These are phyloP conservation scores for Boehmeria nivea DNA, from an alignment of 306 rosid genomes.

Conservation along the genomic window DNA sequence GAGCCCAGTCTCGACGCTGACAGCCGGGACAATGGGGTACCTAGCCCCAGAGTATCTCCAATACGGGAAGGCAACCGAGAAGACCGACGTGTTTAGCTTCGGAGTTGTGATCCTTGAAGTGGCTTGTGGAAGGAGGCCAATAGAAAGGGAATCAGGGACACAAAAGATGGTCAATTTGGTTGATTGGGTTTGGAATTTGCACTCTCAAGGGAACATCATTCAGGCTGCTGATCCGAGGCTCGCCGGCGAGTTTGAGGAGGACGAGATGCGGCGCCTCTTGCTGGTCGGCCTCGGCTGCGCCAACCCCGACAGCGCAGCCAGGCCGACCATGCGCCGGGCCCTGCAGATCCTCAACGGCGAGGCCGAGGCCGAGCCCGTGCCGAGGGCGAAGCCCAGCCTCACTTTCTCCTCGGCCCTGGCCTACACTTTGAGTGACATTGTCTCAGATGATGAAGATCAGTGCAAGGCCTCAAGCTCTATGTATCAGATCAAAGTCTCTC, in stretches of 20 bases:
- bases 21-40: constrained; percentile 82
- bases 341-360: constrained; percentile 41
- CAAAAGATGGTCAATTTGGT: constrained; percentile 47
- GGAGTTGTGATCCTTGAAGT: constrained; percentile 62
- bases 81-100: constrained; percentile 67
- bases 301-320: constrained; percentile 37
- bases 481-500: constrained; percentile 33
- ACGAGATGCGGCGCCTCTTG: constrained; percentile 42
- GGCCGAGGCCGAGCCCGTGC: constrained; percentile 29
- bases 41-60: constrained; percentile 85
- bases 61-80: constrained; percentile 76
- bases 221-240: constrained; percentile 47
- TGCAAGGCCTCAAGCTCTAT: constrained; percentile 1
- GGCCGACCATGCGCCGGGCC: constrained; percentile 53
- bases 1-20: constrained; percentile 72
- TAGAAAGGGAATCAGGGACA: constrained; percentile 29
- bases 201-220: constrained; percentile 38
- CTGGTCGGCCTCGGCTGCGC: constrained; percentile 50
- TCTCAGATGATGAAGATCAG: constrained; percentile 42
- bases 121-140: constrained; percentile 60
- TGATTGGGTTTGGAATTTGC: constrained; percentile 56
- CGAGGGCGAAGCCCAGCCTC: constrained; percentile 40
- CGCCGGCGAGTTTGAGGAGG: constrained; percentile 40
- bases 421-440: constrained; percentile 53
- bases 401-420: constrained; percentile 43